Evolutionary conservation across 1,284 basidiomycete species (phyloP), one percentile per base, ranked within the genome.

Genomic region (Tilletia caries): DNA sequence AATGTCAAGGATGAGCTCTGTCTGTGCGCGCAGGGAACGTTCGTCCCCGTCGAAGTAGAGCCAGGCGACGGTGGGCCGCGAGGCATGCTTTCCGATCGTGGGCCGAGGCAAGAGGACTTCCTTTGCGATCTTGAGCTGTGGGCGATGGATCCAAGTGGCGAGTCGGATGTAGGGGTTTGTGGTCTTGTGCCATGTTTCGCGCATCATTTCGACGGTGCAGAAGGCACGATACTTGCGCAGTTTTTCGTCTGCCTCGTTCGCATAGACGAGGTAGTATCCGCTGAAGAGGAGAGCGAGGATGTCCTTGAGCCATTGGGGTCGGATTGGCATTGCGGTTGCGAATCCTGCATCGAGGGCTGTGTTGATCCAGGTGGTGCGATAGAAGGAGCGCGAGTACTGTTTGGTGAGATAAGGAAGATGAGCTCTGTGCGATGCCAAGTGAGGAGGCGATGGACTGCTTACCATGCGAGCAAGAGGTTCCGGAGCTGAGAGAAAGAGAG

Each of bases 131-230:
- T 87, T 85, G 25, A 97, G 83, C 32, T 79, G 70, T 0, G 87
- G 86, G 0, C 87, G 86, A 54, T 90, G 89, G 44, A 86, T 83
- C 68, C 84, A 84, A 2, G 89, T 89, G 58, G 92, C 76, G 27
- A 90, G 83, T 43, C 90, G 89, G 72, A 96, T 86, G 85, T 93
- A 92, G 70, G 94, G 95, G 84, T 98, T 96, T 10, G 88, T 88
- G 0, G 93, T 92, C 86, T 98, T 98, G 84, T 97, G 93, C 95
- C 95, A 98, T 8, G 93, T 97, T 12, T 88, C 87, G 10, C 95
- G 89, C 48, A 98, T 88, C 91, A 98, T 94, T 84, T 98, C 95
- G 33, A 98, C 90, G 0, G 94, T 97, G 69, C 93, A 94, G 0
- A 95, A 89, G 29, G 94, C 93, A 75, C 95, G 87, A 82, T 91